Percentiles rank a stretch among this genome's conserved stretches.
Evolutionary conservation across 805 yeast species (phyloP).

Genomic region (Saccharomycopsis sp.): DNA sequence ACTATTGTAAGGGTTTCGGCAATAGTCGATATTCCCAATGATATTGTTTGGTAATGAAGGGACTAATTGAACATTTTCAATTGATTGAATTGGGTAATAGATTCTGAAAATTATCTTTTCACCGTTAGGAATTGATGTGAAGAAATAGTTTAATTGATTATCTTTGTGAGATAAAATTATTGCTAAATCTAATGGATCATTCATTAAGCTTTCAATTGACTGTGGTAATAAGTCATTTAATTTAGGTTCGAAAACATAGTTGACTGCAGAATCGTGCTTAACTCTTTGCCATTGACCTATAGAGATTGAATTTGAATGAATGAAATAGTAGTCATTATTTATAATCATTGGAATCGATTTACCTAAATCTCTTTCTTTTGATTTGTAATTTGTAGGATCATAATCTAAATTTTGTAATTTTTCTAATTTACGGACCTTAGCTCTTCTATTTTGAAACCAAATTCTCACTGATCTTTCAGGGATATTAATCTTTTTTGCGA

Average conservation of each 20-base stretch:
- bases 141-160: slow-evolving; percentile 69
- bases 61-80: slow-evolving; percentile 47
- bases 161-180: slow-evolving; percentile 66
- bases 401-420: slow-evolving; percentile 21
- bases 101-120: slow-evolving; percentile 65
- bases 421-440: slow-evolving; percentile 64
- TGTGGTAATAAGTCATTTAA: slow-evolving; percentile 62
- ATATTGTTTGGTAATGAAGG: slow-evolving; percentile 3
- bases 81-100: slow-evolving; percentile 59
- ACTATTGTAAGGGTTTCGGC: slow-evolving; percentile 28
- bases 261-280: slow-evolving; percentile 49
- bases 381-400: slow-evolving; percentile 14
- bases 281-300: slow-evolving; percentile 81
- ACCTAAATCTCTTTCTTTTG: slow-evolving; percentile 17
- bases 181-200: slow-evolving; percentile 56
- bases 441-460: slow-evolving; percentile 89
- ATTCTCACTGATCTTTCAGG: slow-evolving; percentile 84
- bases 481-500: slow-evolving; percentile 70
- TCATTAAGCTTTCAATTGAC: slow-evolving; percentile 56
- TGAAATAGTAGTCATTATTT: slow-evolving; percentile 61
- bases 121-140: slow-evolving; percentile 62
- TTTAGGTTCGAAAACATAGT: slow-evolving; percentile 35
- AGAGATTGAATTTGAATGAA: slow-evolving; percentile 60
- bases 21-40: slow-evolving; percentile 34
- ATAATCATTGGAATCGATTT: slow-evolving; percentile 43